Conservation (phyloP, 352 stramenopile genomes). For the Pilasporangium apinafurcum region DNA sequence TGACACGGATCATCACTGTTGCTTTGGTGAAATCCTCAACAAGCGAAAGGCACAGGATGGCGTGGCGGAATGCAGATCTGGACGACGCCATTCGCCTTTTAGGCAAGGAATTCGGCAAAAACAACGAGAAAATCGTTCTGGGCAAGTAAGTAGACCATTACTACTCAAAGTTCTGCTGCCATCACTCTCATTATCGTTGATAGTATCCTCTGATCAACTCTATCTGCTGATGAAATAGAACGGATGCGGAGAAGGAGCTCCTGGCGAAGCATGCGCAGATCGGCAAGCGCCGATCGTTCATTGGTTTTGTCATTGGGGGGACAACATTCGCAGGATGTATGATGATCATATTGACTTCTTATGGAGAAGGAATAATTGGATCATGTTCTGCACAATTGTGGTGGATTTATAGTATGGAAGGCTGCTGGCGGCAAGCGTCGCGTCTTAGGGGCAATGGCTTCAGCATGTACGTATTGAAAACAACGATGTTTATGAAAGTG, state of each 20-base stretch:
- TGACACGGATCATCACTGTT: neutral
- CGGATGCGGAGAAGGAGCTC: slow-evolving; percentile 53
- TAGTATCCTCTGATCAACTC: neutral
- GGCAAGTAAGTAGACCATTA: slow-evolving; percentile 34
- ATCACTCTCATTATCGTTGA: slow-evolving; percentile 1
- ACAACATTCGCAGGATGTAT: slow-evolving; percentile 15
- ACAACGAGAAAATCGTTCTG: slow-evolving; percentile 36
- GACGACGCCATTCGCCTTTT: slow-evolving; percentile 70
- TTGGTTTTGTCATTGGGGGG: slow-evolving; percentile 35
- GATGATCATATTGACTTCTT: neutral
- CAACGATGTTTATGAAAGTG: no score
- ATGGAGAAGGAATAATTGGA: no score
- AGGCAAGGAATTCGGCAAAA: slow-evolving; percentile 45
- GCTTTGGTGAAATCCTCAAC: neutral
- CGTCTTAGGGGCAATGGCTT: slow-evolving; percentile 21
- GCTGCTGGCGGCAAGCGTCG: slow-evolving; percentile 33
- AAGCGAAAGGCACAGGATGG: neutral
- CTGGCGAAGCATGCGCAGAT: slow-evolving; percentile 40
- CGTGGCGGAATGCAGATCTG: slow-evolving; percentile 16
- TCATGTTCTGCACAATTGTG: neutral
- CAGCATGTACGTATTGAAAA: slow-evolving; percentile 28
- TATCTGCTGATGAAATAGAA: slow-evolving; percentile 28
- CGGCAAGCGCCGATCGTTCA: slow-evolving; percentile 31
- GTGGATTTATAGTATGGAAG: slow-evolving; percentile 30
- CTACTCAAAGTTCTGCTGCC: neutral